Percentiles rank a stretch among this genome's conserved stretches.
These are phyloP conservation scores for Globisporangium parvum DNA, from an alignment of 352 stramenopile species.

Conservation along the genomic window DNA sequence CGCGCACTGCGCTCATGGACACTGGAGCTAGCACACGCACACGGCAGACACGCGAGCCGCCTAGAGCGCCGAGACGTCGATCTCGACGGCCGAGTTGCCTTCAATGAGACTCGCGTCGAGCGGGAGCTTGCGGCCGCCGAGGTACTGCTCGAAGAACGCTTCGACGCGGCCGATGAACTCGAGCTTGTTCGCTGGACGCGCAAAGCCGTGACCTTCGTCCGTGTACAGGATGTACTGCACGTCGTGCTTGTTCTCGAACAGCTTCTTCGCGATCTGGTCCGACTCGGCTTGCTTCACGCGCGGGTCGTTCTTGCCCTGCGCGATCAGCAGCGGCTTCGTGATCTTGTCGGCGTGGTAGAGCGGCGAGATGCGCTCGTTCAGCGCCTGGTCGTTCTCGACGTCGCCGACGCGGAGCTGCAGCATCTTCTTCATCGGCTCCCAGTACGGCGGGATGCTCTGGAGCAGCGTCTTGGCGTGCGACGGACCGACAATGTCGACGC, in stretches of 20 bases:
- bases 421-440: conserved; percentile 32
- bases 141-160: conserved; percentile 25
- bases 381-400: conserved; percentile 28
- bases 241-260: conserved; percentile 57
- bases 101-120: conserved; percentile 19
- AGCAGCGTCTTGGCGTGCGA: conserved; percentile 43
- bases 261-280: conserved; percentile 67
- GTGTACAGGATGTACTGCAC: conserved; percentile 80
- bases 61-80: conserved; percentile 20
- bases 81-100: conserved; percentile 24
- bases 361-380: conserved; percentile 46
- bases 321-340: conserved; percentile 68
- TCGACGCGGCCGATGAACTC: conserved; percentile 50
- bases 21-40: too few relatives aligned
- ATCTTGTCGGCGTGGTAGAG: conserved; percentile 76
- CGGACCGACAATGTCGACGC: conserved; percentile 66
- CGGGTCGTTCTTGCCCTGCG: conserved; percentile 76
- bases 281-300: conserved; percentile 64
- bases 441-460: conserved; percentile 35
- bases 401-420: conserved; percentile 32
- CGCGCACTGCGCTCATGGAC: too few relatives aligned
- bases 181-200: conserved; percentile 54
- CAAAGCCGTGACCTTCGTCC: conserved; percentile 79
- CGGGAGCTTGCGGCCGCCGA: conserved; percentile 22
- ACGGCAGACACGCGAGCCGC: too few relatives aligned